Conservation (phyloP, 2,329 filamentous ascomycete genomes). For the Aspergillus glaucus region DNA sequence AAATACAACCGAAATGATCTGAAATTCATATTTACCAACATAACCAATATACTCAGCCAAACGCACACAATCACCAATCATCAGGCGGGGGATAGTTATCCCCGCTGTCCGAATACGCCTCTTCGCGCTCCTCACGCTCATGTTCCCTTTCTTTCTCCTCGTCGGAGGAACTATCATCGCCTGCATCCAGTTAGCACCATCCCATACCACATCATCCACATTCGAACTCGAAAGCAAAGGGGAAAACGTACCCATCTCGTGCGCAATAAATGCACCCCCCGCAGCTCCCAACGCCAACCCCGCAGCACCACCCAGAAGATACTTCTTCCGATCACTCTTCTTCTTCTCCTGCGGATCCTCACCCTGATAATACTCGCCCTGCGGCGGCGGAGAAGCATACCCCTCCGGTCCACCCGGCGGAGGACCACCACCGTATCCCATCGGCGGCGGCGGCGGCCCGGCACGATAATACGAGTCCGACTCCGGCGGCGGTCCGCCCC, state of each 20-base stretch:
- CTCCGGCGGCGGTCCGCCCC: slow-evolving; percentile 17
- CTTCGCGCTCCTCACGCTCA: background rate
- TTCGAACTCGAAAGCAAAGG: background rate
- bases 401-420: slow-evolving; percentile 2
- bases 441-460: slow-evolving; percentile 10
- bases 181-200: background rate
- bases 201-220: background rate
- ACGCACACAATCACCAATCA: background rate
- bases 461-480: slow-evolving; percentile 15
- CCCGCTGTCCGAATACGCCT: slow-evolving; percentile 1
- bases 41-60: too few species aligned
- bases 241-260: slow-evolving; percentile 31
- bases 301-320: slow-evolving; percentile 52
- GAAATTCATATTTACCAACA: too few species aligned
- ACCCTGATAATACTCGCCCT: slow-evolving; percentile 11
- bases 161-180: background rate
- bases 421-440: slow-evolving; percentile 3
- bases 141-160: background rate
- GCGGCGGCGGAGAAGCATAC: slow-evolving; percentile 8
- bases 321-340: slow-evolving; percentile 44
- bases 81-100: slow-evolving; percentile 2
- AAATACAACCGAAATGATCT: too few species aligned
- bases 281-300: slow-evolving; percentile 52
- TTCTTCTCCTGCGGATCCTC: slow-evolving; percentile 28
- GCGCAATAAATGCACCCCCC: slow-evolving; percentile 52